phyloP scores from a whole-genome alignment of 2,329 filamentous ascomycete species.

The Exophiala dermatitidis region DNA sequence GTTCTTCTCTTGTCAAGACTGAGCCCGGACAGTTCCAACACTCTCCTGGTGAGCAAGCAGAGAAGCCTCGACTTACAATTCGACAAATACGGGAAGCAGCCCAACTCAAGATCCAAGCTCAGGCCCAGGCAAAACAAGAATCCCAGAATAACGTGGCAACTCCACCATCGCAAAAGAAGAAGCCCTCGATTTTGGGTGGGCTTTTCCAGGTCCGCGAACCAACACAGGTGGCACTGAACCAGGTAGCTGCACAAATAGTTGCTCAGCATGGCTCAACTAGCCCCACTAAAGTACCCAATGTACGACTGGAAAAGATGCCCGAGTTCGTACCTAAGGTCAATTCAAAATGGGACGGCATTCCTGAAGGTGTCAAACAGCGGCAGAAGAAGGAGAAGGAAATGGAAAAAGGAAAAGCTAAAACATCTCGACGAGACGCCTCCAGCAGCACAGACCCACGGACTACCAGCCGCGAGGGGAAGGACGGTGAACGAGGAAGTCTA shows the following conservation, averaged over 20 bases:
- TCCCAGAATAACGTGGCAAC: neutral
- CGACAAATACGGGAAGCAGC: constrained; percentile 15
- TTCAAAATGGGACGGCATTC: constrained; percentile 49
- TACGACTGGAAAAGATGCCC: constrained; percentile 43
- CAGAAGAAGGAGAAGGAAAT: constrained; percentile 24
- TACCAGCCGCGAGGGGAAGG: constrained; percentile 1
- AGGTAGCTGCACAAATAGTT: constrained; percentile 36
- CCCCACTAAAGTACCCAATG: constrained; percentile 33
- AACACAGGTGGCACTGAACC: constrained; percentile 41
- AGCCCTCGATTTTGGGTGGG: constrained; percentile 36
- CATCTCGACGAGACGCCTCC: constrained; percentile 3
- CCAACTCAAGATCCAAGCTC: constrained; percentile 2
- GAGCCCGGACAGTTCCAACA: neutral
- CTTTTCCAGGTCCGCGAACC: constrained; percentile 46
- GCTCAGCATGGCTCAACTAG: constrained; percentile 36
- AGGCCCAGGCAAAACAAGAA: neutral
- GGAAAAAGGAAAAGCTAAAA: constrained; percentile 11
- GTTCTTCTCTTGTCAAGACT: neutral
- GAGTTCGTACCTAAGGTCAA: constrained; percentile 47
- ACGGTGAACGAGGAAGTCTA: neutral
- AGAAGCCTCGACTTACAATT: constrained; percentile 15
- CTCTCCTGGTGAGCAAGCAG: neutral
- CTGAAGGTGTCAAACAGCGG: constrained; percentile 35
- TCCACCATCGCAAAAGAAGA: constrained; percentile 28
- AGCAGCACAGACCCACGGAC: neutral